Conservation (phyloP, 805 yeast genomes). For the Kodamaea jinghongensis region DNA sequence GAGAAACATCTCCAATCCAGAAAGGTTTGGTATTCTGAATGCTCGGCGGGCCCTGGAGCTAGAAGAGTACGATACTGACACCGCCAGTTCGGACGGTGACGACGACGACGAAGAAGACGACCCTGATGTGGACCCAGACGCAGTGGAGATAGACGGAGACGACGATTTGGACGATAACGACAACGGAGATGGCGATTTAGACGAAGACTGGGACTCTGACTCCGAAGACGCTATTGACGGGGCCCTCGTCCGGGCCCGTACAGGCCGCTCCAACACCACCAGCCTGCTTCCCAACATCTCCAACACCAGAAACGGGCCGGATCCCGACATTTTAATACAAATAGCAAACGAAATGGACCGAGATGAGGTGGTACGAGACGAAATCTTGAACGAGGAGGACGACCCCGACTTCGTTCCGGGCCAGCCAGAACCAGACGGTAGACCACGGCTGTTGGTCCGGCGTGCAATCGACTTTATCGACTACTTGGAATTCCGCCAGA, state of each 20-base stretch:
- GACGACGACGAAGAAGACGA: constrained; percentile 10
- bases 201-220: no score
- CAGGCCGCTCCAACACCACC: no score
- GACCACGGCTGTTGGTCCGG: constrained; percentile 6
- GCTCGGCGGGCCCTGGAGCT: background rate
- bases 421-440: background rate
- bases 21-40: constrained; percentile 1
- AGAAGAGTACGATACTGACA: constrained; percentile 6
- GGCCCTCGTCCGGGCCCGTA: no score
- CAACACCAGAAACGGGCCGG: background rate
- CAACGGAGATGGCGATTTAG: background rate
- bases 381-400: constrained; percentile 4
- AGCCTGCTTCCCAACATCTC: background rate
- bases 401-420: background rate
- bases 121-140: constrained; percentile 1
- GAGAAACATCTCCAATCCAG: constrained; percentile 6
- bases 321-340: background rate
- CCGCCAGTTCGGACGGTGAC: constrained; percentile 6
- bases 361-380: constrained; percentile 7
- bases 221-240: no score
- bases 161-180: constrained; percentile 3
- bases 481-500: constrained; percentile 3
- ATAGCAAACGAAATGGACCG: background rate
- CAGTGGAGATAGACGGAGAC: background rate
- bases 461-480: constrained; percentile 11